phyloP scores from a whole-genome alignment of 305 asterid genomes.

The Rubia tinctorum region DNA sequence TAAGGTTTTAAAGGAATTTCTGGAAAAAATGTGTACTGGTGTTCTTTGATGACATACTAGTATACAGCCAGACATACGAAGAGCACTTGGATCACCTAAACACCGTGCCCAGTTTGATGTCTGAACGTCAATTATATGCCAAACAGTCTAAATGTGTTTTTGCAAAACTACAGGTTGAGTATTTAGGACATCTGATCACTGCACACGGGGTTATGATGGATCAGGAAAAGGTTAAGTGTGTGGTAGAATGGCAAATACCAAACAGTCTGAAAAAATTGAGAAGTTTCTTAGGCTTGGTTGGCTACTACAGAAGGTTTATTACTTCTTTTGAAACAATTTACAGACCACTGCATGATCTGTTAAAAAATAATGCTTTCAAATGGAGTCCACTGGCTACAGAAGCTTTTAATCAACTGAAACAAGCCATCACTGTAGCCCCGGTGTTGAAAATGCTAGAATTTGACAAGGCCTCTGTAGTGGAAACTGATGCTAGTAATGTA shows the following conservation, averaged over 20 bases:
- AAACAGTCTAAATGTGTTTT: constrained; percentile 1
- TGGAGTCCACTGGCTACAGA: not conserved
- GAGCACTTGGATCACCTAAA: too few species aligned
- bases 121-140: not conserved
- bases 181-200: constrained; percentile 5
- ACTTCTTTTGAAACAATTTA: not conserved
- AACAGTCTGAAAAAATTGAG: not conserved
- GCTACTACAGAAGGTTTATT: not conserved
- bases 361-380: not conserved
- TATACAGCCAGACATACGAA: not conserved
- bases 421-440: not conserved
- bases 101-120: too few species aligned
- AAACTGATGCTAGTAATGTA: not conserved
- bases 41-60: not conserved
- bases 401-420: not conserved
- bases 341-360: not conserved
- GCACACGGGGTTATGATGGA: not conserved
- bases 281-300: not conserved
- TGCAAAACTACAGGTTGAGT: not conserved
- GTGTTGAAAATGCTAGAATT: not conserved
- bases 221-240: not conserved
- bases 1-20: not conserved
- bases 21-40: not conserved
- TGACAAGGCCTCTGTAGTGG: not conserved
- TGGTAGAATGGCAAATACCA: not conserved